A percentile compares a stretch with the other conserved stretches of the same genome.
Evolutionary conservation across 176 grass and related monocot species (phyloP).

Genomic region (Oryza meridionalis): DNA sequence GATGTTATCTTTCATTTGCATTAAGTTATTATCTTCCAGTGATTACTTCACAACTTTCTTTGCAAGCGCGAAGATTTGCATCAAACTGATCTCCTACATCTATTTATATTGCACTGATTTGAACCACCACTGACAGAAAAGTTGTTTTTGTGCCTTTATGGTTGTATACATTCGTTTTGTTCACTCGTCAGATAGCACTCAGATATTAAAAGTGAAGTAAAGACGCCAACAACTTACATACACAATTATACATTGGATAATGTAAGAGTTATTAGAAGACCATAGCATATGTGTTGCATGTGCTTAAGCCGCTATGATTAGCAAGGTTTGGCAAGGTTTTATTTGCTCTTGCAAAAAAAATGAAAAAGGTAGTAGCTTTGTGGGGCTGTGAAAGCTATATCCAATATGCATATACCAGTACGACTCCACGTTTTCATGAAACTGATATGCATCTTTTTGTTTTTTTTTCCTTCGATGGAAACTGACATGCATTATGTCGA

Average conservation of each 20-base stretch:
- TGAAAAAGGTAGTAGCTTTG: neutral
- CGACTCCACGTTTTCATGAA: neutral
- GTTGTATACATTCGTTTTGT: neutral
- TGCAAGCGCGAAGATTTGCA: neutral
- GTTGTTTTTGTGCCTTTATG: neutral
- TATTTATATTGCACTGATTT: neutral
- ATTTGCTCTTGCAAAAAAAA: neutral
- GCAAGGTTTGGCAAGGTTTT: neutral
- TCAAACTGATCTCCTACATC: neutral
- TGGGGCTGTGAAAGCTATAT: neutral
- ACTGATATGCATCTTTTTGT: neutral
- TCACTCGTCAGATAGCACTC: neutral
- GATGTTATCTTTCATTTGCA: neutral
- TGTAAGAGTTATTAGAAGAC: neutral
- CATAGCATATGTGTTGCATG: constrained; percentile 17
- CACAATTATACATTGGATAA: neutral
- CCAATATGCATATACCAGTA: neutral
- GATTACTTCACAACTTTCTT: neutral
- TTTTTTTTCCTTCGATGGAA: neutral
- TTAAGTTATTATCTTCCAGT: neutral
- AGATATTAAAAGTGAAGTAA: neutral
- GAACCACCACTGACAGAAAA: neutral
- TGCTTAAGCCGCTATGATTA: neutral
- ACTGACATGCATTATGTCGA: neutral
- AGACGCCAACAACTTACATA: neutral